Conservation (phyloP, 1,284 basidiomycete genomes). For the Anthracocystis setariae region DNA sequence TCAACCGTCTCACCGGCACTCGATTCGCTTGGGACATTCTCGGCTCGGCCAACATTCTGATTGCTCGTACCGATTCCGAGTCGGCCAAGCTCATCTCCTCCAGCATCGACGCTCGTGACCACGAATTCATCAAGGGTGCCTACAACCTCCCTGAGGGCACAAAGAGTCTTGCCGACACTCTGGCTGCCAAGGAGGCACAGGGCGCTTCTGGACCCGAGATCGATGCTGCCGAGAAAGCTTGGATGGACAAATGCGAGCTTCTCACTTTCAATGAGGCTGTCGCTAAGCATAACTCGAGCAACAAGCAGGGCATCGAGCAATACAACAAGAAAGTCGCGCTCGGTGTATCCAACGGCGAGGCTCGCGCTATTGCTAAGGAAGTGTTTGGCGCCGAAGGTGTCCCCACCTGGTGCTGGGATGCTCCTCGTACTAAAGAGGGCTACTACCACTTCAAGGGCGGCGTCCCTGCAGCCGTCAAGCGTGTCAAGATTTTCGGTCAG, state of each 20-base stretch:
- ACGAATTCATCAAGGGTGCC: slow-evolving; percentile 68
- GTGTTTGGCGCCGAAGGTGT: slow-evolving; percentile 74
- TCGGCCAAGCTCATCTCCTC: slow-evolving; percentile 86
- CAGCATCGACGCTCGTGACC: slow-evolving; percentile 81
- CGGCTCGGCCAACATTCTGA: slow-evolving; percentile 85
- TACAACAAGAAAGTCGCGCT: slow-evolving; percentile 73
- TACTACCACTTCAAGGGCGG: slow-evolving; percentile 92
- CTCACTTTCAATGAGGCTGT: slow-evolving; percentile 86
- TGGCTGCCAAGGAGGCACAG: slow-evolving; percentile 56
- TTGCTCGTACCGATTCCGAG: slow-evolving; percentile 91
- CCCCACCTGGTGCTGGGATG: slow-evolving; percentile 90
- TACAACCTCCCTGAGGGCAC: slow-evolving; percentile 61
- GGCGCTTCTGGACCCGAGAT: slow-evolving; percentile 59
- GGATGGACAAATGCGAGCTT: slow-evolving; percentile 66
- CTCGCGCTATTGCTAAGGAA: slow-evolving; percentile 77
- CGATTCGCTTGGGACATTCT: slow-evolving; percentile 89
- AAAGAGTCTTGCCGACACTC: slow-evolving; percentile 59
- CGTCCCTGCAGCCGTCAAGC: slow-evolving; percentile 82
- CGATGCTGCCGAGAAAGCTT: slow-evolving; percentile 63
- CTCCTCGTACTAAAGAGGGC: slow-evolving; percentile 87
- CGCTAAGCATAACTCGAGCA: slow-evolving; percentile 65
- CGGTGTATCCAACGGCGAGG: slow-evolving; percentile 80
- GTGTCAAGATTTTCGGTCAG: slow-evolving; percentile 78
- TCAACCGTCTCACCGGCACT: slow-evolving; percentile 81
- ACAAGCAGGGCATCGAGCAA: slow-evolving; percentile 70